Conservation (phyloP, 2,329 filamentous ascomycete species). For the Trematosphaeria pertusa region DNA sequence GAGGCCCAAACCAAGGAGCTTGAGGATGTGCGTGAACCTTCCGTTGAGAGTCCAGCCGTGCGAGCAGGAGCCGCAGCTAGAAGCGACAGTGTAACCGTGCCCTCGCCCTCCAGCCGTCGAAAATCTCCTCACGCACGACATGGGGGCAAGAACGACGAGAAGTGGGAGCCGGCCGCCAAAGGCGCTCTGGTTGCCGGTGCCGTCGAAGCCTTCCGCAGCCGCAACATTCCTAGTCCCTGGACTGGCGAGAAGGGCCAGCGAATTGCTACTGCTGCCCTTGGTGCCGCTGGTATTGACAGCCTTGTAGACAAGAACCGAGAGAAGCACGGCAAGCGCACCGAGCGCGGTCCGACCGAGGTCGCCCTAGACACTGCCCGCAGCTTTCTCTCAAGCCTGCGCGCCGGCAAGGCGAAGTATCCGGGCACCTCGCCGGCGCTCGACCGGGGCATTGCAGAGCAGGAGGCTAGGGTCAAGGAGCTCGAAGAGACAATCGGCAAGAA, state of each 20-base stretch:
- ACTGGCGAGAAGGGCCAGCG: conserved; percentile 91
- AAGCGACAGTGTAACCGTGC: too few species aligned
- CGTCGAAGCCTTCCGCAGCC: conserved; percentile 87
- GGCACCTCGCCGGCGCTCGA: too few species aligned
- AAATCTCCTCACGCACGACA: too few species aligned
- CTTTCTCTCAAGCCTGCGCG: conserved; percentile 83
- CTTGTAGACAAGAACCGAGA: conserved; percentile 72
- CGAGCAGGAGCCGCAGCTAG: too few species aligned
- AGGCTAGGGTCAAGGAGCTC: too few species aligned
- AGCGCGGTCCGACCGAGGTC: conserved; percentile 82
- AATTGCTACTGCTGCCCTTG: conserved; percentile 83
- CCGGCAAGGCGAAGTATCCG: too few species aligned
- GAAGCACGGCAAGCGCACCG: conserved; percentile 79
- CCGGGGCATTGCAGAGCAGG: too few species aligned
- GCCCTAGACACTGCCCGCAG: conserved; percentile 92
- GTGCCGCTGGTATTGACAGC: conserved; percentile 85
- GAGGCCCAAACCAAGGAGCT: too few species aligned
- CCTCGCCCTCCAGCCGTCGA: too few species aligned
- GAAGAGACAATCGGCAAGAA: too few species aligned
- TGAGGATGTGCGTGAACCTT: too few species aligned
- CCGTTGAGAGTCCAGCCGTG: too few species aligned
- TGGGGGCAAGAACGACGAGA: conserved; percentile 73
- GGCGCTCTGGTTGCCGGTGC: conserved; percentile 89
- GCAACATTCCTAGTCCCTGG: conserved; percentile 89
- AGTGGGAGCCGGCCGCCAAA: conserved; percentile 79